phyloP scores from a whole-genome alignment of 2,329 filamentous ascomycete species.

The Simplicillium sp. region DNA sequence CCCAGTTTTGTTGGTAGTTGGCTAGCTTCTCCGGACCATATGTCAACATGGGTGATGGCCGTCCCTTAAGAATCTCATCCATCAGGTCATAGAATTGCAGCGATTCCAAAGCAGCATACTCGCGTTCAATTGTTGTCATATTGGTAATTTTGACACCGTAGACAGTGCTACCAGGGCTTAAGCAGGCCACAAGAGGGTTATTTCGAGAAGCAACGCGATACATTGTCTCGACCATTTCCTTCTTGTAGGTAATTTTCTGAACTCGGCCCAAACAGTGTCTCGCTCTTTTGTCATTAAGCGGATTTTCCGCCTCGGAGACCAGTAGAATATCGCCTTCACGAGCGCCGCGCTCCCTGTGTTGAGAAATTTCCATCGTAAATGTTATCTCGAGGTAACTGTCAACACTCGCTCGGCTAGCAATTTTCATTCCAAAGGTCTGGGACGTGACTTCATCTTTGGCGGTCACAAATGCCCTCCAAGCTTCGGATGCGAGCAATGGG shows the following conservation, averaged over 20 bases:
- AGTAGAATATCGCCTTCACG: conserved; percentile 84
- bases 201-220: conserved; percentile 68
- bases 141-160: conserved; percentile 79
- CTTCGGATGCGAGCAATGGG: conserved; percentile 81
- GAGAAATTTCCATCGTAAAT: conserved; percentile 63
- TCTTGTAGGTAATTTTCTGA: conserved; percentile 71
- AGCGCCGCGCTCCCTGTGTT: conserved; percentile 63
- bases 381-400: conserved; percentile 91
- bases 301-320: conserved; percentile 64
- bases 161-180: conserved; percentile 62
- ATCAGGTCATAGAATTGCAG: conserved; percentile 94
- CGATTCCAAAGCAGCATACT: conserved; percentile 85
- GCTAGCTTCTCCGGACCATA: conserved; percentile 68
- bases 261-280: conserved; percentile 83
- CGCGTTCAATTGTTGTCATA: conserved; percentile 88
- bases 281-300: conserved; percentile 54
- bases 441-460: conserved; percentile 77
- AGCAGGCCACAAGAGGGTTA: conserved; percentile 49
- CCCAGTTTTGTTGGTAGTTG: conserved; percentile 65
- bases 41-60: conserved; percentile 77
- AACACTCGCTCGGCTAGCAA: conserved; percentile 79
- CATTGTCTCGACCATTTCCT: conserved; percentile 71
- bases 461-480: conserved; percentile 89
- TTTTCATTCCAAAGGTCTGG: conserved; percentile 77
- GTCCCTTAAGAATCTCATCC: conserved; percentile 80